Percentiles rank a stretch among this genome's conserved stretches.
phyloP scores from a whole-genome alignment of 2,329 filamentous ascomycete genomes.

The Fusarium napiforme region DNA sequence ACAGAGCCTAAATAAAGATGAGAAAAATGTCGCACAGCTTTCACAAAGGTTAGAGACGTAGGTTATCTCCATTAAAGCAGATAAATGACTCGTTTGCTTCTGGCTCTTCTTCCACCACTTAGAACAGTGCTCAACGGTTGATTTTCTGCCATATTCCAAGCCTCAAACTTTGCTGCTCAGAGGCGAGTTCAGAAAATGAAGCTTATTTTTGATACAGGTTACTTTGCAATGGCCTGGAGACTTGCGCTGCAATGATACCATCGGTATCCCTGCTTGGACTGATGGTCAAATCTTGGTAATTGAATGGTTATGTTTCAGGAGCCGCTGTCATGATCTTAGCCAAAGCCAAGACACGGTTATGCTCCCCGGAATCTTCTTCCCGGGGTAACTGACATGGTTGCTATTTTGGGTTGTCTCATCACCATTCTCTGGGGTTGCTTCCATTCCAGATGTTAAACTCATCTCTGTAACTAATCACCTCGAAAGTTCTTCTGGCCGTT shows the following conservation, averaged over 20 bases:
- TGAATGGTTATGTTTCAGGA: background rate
- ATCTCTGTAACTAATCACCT: background rate
- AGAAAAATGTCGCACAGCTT: slow-evolving; percentile 20
- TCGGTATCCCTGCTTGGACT: background rate
- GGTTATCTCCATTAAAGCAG: background rate
- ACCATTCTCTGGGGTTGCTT: slow-evolving; percentile 2
- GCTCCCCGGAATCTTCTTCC: slow-evolving; percentile 2
- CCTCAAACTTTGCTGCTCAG: background rate
- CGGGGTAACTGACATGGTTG: slow-evolving; percentile 21
- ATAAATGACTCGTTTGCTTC: background rate
- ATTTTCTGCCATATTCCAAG: background rate
- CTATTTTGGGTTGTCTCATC: slow-evolving; percentile 29
- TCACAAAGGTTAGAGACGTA: background rate
- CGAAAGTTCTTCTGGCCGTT: background rate
- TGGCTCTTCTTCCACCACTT: background rate
- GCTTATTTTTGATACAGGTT: background rate
- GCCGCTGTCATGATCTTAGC: background rate
- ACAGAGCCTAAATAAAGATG: background rate
- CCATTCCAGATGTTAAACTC: background rate
- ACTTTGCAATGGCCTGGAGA: background rate
- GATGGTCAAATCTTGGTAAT: background rate
- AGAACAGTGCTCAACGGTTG: background rate
- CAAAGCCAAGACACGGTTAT: slow-evolving; percentile 18
- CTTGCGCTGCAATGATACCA: background rate
- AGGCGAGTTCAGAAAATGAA: background rate